Evolutionary conservation across 2,329 filamentous ascomycete species (phyloP).

Genomic region (Ilyonectria sp.): DNA sequence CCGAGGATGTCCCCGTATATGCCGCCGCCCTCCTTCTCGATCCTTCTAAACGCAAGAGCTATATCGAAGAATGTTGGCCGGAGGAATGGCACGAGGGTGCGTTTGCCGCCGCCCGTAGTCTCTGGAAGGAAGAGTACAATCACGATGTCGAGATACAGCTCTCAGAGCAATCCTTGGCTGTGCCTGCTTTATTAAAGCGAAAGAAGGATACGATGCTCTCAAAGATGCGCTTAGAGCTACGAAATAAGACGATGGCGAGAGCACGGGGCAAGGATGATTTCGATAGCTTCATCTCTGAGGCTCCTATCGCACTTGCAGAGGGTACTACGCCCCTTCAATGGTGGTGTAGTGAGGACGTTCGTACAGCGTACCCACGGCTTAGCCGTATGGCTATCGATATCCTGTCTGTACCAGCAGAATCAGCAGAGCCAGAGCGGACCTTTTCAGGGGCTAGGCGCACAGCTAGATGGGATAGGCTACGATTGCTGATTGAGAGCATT

Average conservation of each 20-base stretch:
- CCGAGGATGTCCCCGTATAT: neutral
- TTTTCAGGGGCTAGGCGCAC: neutral
- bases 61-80: neutral
- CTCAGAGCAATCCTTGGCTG: neutral
- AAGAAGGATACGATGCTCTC: neutral
- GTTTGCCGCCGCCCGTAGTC: neutral
- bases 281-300: neutral
- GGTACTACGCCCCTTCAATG: neutral
- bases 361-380: neutral
- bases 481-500: neutral
- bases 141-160: neutral
- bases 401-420: neutral
- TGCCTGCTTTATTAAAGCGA: neutral
- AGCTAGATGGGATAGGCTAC: neutral
- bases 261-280: neutral
- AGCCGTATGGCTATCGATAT: neutral
- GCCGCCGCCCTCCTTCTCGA: neutral
- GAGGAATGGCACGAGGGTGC: neutral
- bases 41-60: neutral
- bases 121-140: neutral
- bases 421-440: neutral
- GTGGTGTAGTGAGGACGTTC: neutral
- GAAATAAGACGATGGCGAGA: neutral
- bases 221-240: neutral
- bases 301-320: neutral